Base-by-base conservation (phyloP, 768 basidiomycete genomes). In the Agaricus subrufescens region DNA sequence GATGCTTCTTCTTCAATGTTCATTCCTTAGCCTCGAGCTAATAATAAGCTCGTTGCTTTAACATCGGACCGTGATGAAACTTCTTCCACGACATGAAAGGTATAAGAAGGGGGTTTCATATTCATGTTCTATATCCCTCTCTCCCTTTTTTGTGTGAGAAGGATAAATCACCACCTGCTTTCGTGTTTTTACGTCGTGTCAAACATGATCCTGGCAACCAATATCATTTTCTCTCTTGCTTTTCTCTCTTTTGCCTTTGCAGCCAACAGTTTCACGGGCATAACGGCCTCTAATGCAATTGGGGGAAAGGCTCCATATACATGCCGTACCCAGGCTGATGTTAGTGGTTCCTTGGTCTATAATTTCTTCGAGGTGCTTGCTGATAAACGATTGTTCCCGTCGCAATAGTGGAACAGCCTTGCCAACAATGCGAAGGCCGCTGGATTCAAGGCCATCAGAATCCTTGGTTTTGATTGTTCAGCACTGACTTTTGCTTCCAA, bases 381-480 rank as follows among this genome's bases (percentile, higher is more conserved):
- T 34, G 5, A 34, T 34, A 7, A 34, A 7, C 11, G 34, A 6
- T 34, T 4, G 11, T 6, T 27, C 10, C 45, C 25, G 12, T 25
- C 10, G 38, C 23, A 44, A 34, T n/a, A 75, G 71, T 74, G 73
- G 73, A 73, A 71, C 51, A 40, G 54, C 2, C 44, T 74, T 29
- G 73, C 70, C 9, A 64, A 58, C 7, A 60, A 67, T 45, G 67
- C 73, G 2, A 69, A 62, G 47, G 57, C 55, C 37, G 50, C 63
- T 40, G 73, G 72, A 4, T 74, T 74, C 62, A 63, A 60, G 10
- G 61, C 74, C 4, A 67, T 74, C 50, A 67, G 71, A 15, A 67
- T 75, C 40, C 52, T 65, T 14, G 73, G 70, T 12, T 71, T 74
- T 51, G 73, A 75, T 49, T 74, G 72, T 53, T 62, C 70, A 52